Base-by-base conservation (phyloP, 1,284 basidiomycete genomes). In the Puccinia hordei region DNA sequence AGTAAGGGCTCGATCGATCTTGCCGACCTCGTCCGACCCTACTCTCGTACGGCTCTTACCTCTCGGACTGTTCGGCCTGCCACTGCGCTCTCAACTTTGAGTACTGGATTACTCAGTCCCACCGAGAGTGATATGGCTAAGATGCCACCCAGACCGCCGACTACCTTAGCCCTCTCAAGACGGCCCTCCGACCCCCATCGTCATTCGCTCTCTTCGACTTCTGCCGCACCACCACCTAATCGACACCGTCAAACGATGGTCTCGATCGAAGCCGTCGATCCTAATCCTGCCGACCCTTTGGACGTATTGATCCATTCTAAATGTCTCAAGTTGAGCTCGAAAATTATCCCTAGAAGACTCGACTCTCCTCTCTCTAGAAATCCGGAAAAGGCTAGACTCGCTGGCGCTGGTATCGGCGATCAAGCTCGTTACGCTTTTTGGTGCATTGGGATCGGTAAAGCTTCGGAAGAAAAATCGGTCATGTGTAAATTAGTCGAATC, bases 341-440 rank as follows among this genome's bases (percentile, higher is more conserved):
- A 44, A 6, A 44, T 76, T 19, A 15, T 33, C 22, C 57, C 44
- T 10, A 5, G 61, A 1, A 22, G 73, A 35, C 59, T 76, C 17
- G 73, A 76, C 49, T 61, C 73, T 12, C 73, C 73, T 4, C 49
- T 76, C 38, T 76, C 73, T 4, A 2, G 73, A 5, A 76, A 76
- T 44, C 57, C 73, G 0, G 73, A 63, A 30, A 76, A 76, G 49
- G 73, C 57, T 8, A 22, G 44, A 22, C 22, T 27, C 6, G 53
- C 73, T 6, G 73, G 73, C 17, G 73, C 53, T 27, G 73, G 73
- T 5, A 51, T 76, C 44, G 73, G 73, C n/a, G 73, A 76, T 33
- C 73, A 76, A 35, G 73, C 73, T 2, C 53, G 73, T n/a, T 76
- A 76, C 61, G n/a, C 41, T 30, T 76, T 76, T 22, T 35, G 41